Base-by-base conservation (phyloP, 768 basidiomycete genomes). In the Lentinula guzmanii region DNA sequence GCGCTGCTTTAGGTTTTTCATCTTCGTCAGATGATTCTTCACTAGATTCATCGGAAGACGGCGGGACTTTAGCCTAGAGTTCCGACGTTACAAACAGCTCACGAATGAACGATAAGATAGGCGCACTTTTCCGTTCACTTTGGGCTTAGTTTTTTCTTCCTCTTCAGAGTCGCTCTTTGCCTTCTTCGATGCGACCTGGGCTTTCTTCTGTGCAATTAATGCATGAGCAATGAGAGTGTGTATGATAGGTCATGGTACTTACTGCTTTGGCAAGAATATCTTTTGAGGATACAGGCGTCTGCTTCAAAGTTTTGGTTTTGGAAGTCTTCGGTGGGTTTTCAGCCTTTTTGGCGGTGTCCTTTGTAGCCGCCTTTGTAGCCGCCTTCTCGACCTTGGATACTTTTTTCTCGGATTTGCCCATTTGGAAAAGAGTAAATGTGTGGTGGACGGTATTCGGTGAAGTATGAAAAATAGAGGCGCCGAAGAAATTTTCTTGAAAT, bases 1-100 rank as follows among this genome's bases (percentile, higher is more conserved):
- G 81, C 7, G 76, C 74, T 42, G 80, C 79, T 69, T 86, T 85
- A 62, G 83, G 77, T 67, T 82, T 82, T 68, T 86, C 84, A 43
- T 84, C 84, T 65, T 83, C 77, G 21, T 75, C 71, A 16, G 76
- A 77, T 56, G 72, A 73, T 62, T 60, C 56, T 35, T 61, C 55
- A 16, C 76, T 77, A n/a, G 64, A 67, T 33, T 73, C 64, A 16
- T 48, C 55, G 5, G 48, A 46, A 69, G 68, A 21, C 64, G 53
- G 46, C 67, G 69, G 16, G 68, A 68, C 61, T 72, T 72, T 55
- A 73, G n/a, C 58, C 58, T 60, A 24, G 70, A 72, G 35, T 71
- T 69, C 10, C 71, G 71, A 16, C 6, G 35, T 37, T 7, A 51
- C 34, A 45, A 42, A 28, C 11, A 51, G 70, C 67, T 1, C 67